Evolutionary conservation across 345 rosid genomes (phyloP), one percentile per base, ranked within the genome.

Genomic region (Salix suchowensis): DNA sequence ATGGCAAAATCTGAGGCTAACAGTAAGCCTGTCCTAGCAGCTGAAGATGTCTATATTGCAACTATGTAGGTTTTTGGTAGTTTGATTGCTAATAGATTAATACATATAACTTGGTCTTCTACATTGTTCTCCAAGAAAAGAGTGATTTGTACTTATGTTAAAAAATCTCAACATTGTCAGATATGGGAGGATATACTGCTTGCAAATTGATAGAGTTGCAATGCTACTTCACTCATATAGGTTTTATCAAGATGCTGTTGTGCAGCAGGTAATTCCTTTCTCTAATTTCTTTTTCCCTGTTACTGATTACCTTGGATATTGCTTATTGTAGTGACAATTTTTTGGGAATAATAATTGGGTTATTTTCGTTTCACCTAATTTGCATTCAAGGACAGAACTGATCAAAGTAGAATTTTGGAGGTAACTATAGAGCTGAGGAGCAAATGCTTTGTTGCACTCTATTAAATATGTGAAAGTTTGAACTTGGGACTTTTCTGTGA

Each of bases 151-250:
- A 42, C 42, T 77, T 67, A 82, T 73, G 32, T 26, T 71, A 48
- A 54, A 64, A 76, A 58, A 71, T 69, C 28, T 80, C 48, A 68
- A 72, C 73, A 42, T 78, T 82, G 75, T 80, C 98, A 96, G 99
- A 73, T 96, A 96, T 84, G 99, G 97, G 75, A 90, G 99, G 84
- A 91, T 96, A 81, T 96, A 96, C 85, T 96, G 99, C 88, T 86
- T 96, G 83, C 98, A 96, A 87, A 88, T 91, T 85, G 99, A 96
- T 85, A 94, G 93, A 86, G 91, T 92, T 82, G 97, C 98, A 67
- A 96, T 96, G 98, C 87, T 87, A 58, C 93, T 96, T 61, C 92
- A 96, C 84, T 88, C 84, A 4, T 94, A 96, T 85, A 88, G 97
- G 81, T 94, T 96, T 84, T 96, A 94, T 83, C 92, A 96, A 13